A percentile compares a stretch with the other conserved stretches of the same genome.
phyloP scores from a whole-genome alignment of 2,329 filamentous ascomycete genomes.

The Epichloe hybrida region DNA sequence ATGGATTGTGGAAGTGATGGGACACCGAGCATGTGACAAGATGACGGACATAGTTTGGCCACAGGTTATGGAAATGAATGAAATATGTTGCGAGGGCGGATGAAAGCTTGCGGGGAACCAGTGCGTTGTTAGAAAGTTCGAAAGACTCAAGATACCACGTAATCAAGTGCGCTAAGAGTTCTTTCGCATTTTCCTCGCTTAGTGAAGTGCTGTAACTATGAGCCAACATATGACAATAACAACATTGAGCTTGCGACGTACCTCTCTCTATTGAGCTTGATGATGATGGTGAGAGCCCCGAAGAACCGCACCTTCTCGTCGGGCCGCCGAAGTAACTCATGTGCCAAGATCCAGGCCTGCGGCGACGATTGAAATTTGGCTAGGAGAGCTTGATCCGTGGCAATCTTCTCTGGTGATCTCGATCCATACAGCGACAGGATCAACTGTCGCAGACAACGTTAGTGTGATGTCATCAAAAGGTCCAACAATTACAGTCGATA shows the following conservation, averaged over 20 bases:
- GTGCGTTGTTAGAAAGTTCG: constrained; percentile 34
- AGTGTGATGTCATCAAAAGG: background rate
- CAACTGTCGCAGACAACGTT: constrained; percentile 20
- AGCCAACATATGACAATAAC: constrained; percentile 4
- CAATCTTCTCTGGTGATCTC: constrained; percentile 32
- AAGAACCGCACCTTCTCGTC: constrained; percentile 79
- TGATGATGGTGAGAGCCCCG: constrained; percentile 79
- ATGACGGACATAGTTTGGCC: constrained; percentile 52
- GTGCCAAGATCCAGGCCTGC: constrained; percentile 75
- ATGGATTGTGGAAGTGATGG: constrained; percentile 11
- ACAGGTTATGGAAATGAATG: constrained; percentile 53
- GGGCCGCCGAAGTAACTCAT: constrained; percentile 54
- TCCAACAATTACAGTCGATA: background rate
- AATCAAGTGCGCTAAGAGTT: constrained; percentile 47
- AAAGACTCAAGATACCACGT: constrained; percentile 47
- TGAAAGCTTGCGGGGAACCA: constrained; percentile 62
- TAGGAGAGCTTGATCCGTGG: constrained; percentile 54
- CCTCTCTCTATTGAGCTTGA: constrained; percentile 91
- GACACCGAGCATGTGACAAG: constrained; percentile 40
- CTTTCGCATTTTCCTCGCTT: constrained; percentile 41
- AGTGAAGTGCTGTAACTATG: constrained; percentile 31
- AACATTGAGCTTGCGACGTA: constrained; percentile 21
- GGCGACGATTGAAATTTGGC: constrained; percentile 66
- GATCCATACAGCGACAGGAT: constrained; percentile 41
- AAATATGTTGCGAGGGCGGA: constrained; percentile 68